Base-by-base conservation (phyloP, 2,329 filamentous ascomycete genomes). In the Chaetomium olivaceum region DNA sequence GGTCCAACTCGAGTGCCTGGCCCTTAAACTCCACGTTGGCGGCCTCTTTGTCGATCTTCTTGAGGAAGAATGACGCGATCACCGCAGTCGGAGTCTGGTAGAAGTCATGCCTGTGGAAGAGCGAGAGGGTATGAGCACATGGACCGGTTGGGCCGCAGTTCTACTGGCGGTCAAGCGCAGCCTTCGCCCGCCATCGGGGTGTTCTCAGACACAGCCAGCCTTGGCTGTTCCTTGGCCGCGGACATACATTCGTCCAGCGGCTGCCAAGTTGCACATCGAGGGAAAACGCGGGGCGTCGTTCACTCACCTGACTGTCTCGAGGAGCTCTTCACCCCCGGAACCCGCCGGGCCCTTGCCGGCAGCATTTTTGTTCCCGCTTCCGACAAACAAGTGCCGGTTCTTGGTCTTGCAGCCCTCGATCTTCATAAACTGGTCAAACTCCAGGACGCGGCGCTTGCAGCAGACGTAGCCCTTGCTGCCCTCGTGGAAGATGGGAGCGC, bases 401-500 rank as follows among this genome's bases (percentile, higher is more conserved):
- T 93, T 95, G 52, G 90, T 93, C 76, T 88, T 88, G 80, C 95
- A 99, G 1, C 95, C 95, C 72, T 91, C 88, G 66, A 99, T 94
- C 79, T 91, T 95, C 89, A 99, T 89, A 79, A 99, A 99, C 78
- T 98, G 90, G 77, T 99, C 93, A 78, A 99, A 99, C 76, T 99
- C 95, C 66, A 99, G 81, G 65, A 99, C 95, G 46, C 93, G 86
- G 73, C 92, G 85, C 85, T 98, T 98, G 81, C 95, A 99, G 82
- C 95, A 99, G 66, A 89, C 93, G 84, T 95, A 99, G 1, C 95
- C 95, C 82, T 99, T 99, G 80, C 92, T 96, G 43, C 95, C 95
- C 81, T 99, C 95, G 77, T 99, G 95, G 80, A 99, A 99, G 71
- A 99, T 89, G 27, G 95, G 92, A 25, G 85, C 87, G 4, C 95